Evolutionary conservation across 768 basidiomycete genomes (phyloP).

Genomic region (Macrolepiota dolichaula): DNA sequence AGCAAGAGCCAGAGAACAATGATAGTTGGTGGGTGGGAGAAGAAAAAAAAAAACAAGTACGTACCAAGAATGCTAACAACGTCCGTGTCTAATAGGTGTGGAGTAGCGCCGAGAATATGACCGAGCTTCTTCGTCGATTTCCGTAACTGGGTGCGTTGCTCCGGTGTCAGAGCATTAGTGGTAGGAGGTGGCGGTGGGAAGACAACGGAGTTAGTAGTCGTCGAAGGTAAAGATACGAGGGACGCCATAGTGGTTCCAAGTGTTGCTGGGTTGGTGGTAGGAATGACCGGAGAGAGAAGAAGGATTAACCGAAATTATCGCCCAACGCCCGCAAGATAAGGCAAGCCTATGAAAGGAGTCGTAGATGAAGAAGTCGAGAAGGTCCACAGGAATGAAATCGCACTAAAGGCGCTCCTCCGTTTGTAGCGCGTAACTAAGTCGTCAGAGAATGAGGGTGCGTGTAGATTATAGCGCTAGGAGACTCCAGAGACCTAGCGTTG

Average conservation of each 20-base stretch:
- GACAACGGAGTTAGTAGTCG: slow-evolving; percentile 26
- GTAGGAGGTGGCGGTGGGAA: slow-evolving; percentile 56
- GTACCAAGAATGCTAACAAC: slow-evolving; percentile 17
- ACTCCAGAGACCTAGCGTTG: slow-evolving; percentile 9
- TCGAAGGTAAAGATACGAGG: slow-evolving; percentile 11
- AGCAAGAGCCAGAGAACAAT: neutral
- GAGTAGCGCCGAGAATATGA: slow-evolving; percentile 54
- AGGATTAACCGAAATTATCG: neutral
- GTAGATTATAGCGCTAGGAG: slow-evolving; percentile 1
- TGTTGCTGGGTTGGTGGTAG: neutral
- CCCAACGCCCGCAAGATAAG: slow-evolving; percentile 1
- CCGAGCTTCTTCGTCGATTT: slow-evolving; percentile 59
- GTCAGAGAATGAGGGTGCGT: neutral
- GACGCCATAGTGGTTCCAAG: slow-evolving; percentile 11
- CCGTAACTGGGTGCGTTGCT: slow-evolving; percentile 53
- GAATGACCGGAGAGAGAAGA: neutral
- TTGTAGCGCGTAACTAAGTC: neutral
- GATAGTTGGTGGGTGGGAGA: neutral
- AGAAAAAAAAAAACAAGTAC: slow-evolving; percentile 7
- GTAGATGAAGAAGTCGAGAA: slow-evolving; percentile 1
- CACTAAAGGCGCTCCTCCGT: neutral
- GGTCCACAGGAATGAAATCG: neutral
- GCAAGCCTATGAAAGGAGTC: slow-evolving; percentile 4
- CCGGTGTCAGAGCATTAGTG: slow-evolving; percentile 46
- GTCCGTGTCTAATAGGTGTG: slow-evolving; percentile 46